phyloP scores from a whole-genome alignment of 2,329 filamentous ascomycete species.

The Fusarium brachygibbosum region DNA sequence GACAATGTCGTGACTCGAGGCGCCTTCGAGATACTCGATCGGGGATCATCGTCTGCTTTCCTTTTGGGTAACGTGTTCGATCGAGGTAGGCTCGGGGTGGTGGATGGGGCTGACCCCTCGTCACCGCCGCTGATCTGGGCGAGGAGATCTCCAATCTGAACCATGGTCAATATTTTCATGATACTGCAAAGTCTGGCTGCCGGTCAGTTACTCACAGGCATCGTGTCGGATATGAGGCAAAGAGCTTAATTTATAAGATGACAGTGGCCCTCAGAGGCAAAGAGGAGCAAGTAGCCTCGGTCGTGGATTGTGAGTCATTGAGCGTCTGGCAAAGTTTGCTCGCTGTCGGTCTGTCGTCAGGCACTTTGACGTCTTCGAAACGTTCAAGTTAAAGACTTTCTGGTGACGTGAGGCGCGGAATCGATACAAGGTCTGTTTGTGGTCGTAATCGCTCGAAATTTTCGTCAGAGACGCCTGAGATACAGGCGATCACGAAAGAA shows the following conservation, averaged over 20 bases:
- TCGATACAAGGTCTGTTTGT: slow-evolving; percentile 35
- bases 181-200: slow-evolving; percentile 9
- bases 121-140: slow-evolving; percentile 72
- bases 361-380: slow-evolving; percentile 42
- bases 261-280: slow-evolving; percentile 34
- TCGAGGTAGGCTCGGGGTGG: slow-evolving; percentile 51
- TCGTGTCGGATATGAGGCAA: slow-evolving; percentile 42
- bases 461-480: slow-evolving; percentile 31
- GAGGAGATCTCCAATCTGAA: slow-evolving; percentile 55
- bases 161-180: slow-evolving; percentile 42
- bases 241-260: slow-evolving; percentile 18
- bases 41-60: slow-evolving; percentile 68
- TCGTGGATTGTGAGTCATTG: slow-evolving; percentile 49
- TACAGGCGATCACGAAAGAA: slow-evolving; percentile 45
- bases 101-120: slow-evolving; percentile 56
- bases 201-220: slow-evolving; percentile 50
- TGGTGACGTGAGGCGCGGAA: slow-evolving; percentile 45
- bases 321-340: slow-evolving; percentile 38
- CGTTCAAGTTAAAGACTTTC: slow-evolving; percentile 18
- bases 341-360: slow-evolving; percentile 38
- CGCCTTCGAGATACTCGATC: slow-evolving; percentile 58
- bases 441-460: slow-evolving; percentile 45
- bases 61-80: slow-evolving; percentile 61
- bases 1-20: slow-evolving; percentile 53
- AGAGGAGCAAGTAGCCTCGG: slow-evolving; percentile 44